A percentile compares a stretch with the other conserved stretches of the same genome.
Conservation (phyloP, 306 rosid species). For the Gleditsia sinensis region DNA sequence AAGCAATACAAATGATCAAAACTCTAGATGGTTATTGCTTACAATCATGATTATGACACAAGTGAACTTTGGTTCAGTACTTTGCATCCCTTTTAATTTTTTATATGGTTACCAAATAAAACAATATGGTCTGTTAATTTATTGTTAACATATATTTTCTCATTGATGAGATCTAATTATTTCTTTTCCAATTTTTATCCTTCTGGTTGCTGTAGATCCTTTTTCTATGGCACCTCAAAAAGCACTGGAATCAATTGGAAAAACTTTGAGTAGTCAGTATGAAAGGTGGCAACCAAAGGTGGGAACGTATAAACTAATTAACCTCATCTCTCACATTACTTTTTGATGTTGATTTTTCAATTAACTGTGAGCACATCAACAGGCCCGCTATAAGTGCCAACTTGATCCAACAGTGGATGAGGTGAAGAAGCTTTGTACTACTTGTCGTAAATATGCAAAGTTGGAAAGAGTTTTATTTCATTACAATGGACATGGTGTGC, state of each 20-base stretch:
- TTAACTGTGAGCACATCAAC: constrained; percentile 43
- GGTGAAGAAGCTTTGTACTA: constrained; percentile 94
- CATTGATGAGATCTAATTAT: background rate
- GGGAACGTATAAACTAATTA: constrained; percentile 35
- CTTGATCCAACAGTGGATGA: constrained; percentile 97
- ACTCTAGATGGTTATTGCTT: background rate
- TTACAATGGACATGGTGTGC: constrained; percentile 99
- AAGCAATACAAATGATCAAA: background rate
- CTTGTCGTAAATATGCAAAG: constrained; percentile 87
- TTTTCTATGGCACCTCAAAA: constrained; percentile 91
- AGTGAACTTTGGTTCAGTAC: constrained; percentile 11
- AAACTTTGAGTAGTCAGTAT: constrained; percentile 79
- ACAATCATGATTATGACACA: background rate
- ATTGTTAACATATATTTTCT: background rate
- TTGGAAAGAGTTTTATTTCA: constrained; percentile 95
- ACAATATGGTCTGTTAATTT: background rate
- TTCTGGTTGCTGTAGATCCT: constrained; percentile 67
- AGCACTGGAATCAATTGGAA: constrained; percentile 94
- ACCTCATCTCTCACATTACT: constrained; percentile 25
- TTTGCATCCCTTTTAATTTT: background rate
- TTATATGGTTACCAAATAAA: background rate
- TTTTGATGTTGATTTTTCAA: constrained; percentile 31
- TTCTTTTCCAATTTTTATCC: background rate
- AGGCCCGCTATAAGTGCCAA: constrained; percentile 92
- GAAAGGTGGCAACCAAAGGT: constrained; percentile 99